phyloP scores from a whole-genome alignment of 2,329 filamentous ascomycete genomes.

The Helotiales sp. region DNA sequence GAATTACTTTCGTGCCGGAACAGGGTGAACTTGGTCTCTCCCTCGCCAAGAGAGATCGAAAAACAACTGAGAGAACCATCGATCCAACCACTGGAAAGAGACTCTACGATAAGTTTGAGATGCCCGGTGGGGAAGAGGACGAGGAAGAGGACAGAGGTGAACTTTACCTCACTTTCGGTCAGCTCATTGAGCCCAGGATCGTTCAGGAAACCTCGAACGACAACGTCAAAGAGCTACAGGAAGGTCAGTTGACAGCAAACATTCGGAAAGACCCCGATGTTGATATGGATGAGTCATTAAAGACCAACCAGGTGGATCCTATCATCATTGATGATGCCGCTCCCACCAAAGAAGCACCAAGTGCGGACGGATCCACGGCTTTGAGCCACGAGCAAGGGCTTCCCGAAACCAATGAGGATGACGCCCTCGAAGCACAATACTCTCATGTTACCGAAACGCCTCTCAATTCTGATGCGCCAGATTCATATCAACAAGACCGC shows the following conservation, averaged over 20 bases:
- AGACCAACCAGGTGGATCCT: neutral
- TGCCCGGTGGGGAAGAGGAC: constrained; percentile 64
- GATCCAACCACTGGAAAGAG: constrained; percentile 73
- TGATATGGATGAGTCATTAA: neutral
- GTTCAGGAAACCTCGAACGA: constrained; percentile 50
- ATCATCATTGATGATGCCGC: constrained; percentile 14
- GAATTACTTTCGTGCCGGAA: constrained; percentile 62
- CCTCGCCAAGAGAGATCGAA: constrained; percentile 72
- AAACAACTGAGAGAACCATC: constrained; percentile 60
- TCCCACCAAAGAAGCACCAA: constrained; percentile 22
- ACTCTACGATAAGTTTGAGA: constrained; percentile 79
- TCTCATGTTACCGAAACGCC: constrained; percentile 40
- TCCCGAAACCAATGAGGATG: constrained; percentile 12
- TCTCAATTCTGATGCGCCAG: constrained; percentile 31
- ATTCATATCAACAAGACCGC: constrained; percentile 16
- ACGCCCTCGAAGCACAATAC: constrained; percentile 31
- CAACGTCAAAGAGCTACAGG: neutral
- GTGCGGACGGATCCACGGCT: constrained; percentile 25
- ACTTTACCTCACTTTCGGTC: constrained; percentile 62
- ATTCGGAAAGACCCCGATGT: constrained; percentile 15
- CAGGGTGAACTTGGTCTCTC: constrained; percentile 62
- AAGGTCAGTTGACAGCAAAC: constrained; percentile 27
- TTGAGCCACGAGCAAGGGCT: constrained; percentile 22
- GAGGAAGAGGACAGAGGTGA: constrained; percentile 62
- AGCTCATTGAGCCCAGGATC: constrained; percentile 72